A percentile compares a stretch with the other conserved stretches of the same genome.
These are phyloP conservation scores for Phytophthora citricola DNA, from an alignment of 352 stramenopile genomes.

Conservation along the genomic window DNA sequence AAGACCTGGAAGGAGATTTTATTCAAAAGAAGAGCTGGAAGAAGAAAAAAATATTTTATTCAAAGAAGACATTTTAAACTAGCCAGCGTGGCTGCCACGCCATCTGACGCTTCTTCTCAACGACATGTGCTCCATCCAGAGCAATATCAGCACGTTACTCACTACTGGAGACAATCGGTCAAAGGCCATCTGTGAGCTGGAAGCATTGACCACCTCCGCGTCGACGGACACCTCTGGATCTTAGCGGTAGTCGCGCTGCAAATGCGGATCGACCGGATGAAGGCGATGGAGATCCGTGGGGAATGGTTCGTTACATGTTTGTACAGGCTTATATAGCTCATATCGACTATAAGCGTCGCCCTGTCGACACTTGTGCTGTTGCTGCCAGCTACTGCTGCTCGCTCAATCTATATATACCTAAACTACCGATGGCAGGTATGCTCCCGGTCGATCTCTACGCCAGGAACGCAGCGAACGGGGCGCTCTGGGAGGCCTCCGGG, in stretches of 20 bases:
- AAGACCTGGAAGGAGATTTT: too few relatives aligned
- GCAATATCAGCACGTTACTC: constrained; percentile 28
- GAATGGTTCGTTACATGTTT: constrained; percentile 25
- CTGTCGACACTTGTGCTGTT: constrained; percentile 1
- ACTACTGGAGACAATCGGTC: constrained; percentile 17
- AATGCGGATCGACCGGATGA: constrained; percentile 3
- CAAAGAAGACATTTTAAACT: too few relatives aligned
- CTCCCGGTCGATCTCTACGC: constrained; percentile 28
- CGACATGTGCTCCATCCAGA: not conserved
- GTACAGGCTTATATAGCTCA: constrained; percentile 27
- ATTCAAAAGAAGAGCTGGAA: too few relatives aligned
- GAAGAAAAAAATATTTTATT: too few relatives aligned
- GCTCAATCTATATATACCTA: constrained; percentile 19
- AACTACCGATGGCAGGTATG: constrained; percentile 31
- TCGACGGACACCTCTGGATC: not conserved
- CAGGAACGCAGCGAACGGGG: constrained; percentile 54
- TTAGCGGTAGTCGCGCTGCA: constrained; percentile 8
- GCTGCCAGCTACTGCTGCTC: not conserved
- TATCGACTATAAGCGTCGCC: constrained; percentile 27
- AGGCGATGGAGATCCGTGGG: constrained; percentile 1
- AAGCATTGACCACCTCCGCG: not conserved
- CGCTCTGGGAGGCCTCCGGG: constrained; percentile 49
- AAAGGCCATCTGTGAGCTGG: constrained; percentile 2
- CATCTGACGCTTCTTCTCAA: constrained; percentile 21
- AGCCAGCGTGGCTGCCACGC: not conserved